phyloP scores from a whole-genome alignment of 2,329 filamentous ascomycete genomes.

The Thielaviopsis euricoi region DNA sequence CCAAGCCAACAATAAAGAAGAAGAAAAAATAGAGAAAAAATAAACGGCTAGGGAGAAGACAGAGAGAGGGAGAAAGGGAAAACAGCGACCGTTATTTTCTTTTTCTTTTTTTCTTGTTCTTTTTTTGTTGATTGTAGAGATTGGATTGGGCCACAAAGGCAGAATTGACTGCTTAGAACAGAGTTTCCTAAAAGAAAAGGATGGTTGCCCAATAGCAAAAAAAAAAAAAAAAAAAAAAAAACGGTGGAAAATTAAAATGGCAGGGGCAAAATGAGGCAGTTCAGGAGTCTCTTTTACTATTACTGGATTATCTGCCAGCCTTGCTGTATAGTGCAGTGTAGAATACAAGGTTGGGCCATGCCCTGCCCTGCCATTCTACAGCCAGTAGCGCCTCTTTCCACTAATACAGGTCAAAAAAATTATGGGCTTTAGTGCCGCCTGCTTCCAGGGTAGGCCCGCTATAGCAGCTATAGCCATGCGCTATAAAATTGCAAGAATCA shows the following conservation, averaged over 20 bases:
- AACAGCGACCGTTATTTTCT: too few species aligned
- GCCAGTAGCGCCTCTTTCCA: too few species aligned
- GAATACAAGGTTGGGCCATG: too few species aligned
- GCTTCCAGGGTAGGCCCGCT: too few species aligned
- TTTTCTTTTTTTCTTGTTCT: too few species aligned
- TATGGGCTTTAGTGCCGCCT: too few species aligned
- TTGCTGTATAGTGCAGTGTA: neutral
- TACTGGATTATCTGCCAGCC: neutral
- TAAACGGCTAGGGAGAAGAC: neutral
- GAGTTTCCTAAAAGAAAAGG: too few species aligned
- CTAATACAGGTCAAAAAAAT: too few species aligned
- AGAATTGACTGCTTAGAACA: too few species aligned
- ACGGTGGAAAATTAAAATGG: neutral
- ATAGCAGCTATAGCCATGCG: neutral
- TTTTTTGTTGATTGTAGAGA: neutral
- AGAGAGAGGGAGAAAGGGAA: neutral
- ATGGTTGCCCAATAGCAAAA: neutral
- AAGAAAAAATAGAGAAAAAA: neutral
- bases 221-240: neutral
- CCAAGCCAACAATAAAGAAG: neutral
- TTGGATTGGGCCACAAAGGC: too few species aligned
- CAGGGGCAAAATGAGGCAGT: neutral
- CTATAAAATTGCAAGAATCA: neutral
- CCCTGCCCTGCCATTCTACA: too few species aligned
- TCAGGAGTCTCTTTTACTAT: neutral